phyloP scores from a whole-genome alignment of 495 filamentous ascomycete species.

The Penicillium subrubescens region DNA sequence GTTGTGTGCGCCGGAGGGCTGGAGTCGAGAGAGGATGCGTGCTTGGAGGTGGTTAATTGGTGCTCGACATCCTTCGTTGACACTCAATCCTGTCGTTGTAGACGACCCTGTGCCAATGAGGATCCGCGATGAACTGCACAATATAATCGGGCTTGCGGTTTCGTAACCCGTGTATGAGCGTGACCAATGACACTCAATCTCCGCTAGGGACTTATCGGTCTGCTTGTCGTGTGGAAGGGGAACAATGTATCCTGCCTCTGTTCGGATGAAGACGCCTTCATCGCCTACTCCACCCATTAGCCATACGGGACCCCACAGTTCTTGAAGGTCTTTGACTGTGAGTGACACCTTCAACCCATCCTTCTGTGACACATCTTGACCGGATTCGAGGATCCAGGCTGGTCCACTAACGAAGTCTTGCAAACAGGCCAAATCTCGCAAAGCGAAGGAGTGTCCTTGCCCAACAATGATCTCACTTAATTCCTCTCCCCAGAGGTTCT shows the following conservation, averaged over 20 bases:
- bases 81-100: background rate
- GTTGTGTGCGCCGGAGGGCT: conserved; percentile 1
- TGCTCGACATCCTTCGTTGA: conserved; percentile 6
- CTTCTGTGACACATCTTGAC: background rate
- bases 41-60: conserved; percentile 1
- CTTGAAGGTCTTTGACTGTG: conserved; percentile 8
- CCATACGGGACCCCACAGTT: conserved; percentile 10
- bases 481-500: conserved; percentile 6
- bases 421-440: conserved; percentile 10
- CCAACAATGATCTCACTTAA: background rate
- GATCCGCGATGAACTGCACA: background rate
- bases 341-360: conserved; percentile 1
- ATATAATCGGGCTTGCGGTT: background rate
- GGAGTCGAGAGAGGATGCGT: background rate
- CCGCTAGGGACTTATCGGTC: background rate
- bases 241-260: conserved; percentile 14
- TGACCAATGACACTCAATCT: conserved; percentile 13
- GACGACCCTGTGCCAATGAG: conserved; percentile 9
- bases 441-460: conserved; percentile 1
- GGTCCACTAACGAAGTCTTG: conserved; percentile 10
- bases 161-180: background rate
- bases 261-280: background rate
- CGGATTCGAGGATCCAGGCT: conserved; percentile 1
- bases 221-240: conserved; percentile 6
- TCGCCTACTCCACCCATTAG: background rate